Conservation (phyloP, 306 rosid species). For the Glycine tomentella region DNA sequence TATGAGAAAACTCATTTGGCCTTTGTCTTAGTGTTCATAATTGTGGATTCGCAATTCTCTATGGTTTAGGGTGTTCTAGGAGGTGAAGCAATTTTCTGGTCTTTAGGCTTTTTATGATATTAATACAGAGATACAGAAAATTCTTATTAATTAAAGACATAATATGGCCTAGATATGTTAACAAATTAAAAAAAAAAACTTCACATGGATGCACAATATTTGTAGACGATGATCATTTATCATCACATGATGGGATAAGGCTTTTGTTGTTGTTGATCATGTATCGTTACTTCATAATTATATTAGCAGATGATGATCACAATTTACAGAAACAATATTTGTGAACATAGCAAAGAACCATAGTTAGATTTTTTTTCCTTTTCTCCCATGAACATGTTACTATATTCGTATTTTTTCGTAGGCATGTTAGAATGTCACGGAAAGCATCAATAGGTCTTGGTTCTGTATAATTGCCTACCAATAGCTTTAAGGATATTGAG, state of each 20-base stretch:
- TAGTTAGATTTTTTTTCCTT: background rate
- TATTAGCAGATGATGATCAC: background rate
- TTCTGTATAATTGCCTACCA: too few species aligned
- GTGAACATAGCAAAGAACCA: background rate
- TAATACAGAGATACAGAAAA: too few species aligned
- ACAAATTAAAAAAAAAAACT: too few species aligned
- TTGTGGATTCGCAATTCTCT: conserved; percentile 20
- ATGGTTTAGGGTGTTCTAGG: background rate
- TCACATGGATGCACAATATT: background rate
- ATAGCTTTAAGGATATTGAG: too few species aligned
- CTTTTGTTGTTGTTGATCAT: too few species aligned
- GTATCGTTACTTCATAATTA: background rate
- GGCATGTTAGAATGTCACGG: too few species aligned
- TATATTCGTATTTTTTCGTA: background rate
- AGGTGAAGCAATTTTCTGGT: conserved; percentile 13
- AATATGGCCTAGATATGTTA: too few species aligned
- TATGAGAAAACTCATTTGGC: conserved; percentile 5
- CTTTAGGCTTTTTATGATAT: conserved; percentile 23
- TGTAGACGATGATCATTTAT: background rate
- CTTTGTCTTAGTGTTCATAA: conserved; percentile 1
- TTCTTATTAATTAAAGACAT: too few species aligned
- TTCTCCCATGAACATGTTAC: too few species aligned
- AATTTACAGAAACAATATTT: background rate
- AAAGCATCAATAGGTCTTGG: too few species aligned
- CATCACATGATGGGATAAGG: too few species aligned